Evolutionary conservation across 306 rosid species (phyloP), one percentile per base, ranked within the genome.

Genomic region (Cucurbita ficifolia): DNA sequence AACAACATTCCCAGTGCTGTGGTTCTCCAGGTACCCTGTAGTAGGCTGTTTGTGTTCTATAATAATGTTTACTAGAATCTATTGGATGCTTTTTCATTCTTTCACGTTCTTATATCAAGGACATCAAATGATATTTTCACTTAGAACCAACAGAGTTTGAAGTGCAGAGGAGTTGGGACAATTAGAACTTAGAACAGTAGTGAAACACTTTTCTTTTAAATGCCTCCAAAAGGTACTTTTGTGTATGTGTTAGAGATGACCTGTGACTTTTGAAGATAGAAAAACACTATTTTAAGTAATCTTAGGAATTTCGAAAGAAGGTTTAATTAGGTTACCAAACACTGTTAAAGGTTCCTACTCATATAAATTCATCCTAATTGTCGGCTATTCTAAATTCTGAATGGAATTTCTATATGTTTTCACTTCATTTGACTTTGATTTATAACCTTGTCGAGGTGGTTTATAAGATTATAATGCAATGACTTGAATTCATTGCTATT

Each of bases 11-110:
- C 98, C 38, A 81, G 84, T 17, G 80, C 78, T 48, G 29, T 71
- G 2, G 61, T 90, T 69, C 3, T 0, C 50, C 98, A 92, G 96
- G 98, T 88, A 81, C 33, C 29, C 50, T 39, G 49, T 63, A 17
- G 42, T 63, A 16, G 46, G 68, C 71, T 40, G 16, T n/a, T 10
- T 64, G 13, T 19, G 71, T 19, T 42, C 36, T 65, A 42, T 21
- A 40, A 65, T 7, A n/a, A 17, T n/a, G 4, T 62, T 22, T 56
- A 22, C 61, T 8, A 21, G 6, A 22, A 56, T 56, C 29, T 56
- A 56, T 55, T 8, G 39, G 38, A 57, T 10, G 12, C 5, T 18
- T 24, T 60, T 16, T 58, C 6, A 10, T 46, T 46, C 3, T 46
- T 3, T 46, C 51, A 46, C 51, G 2, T 29, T 29, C 33, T 29